Conservation (phyloP, 768 basidiomycete species). For the Pleurotus pulmonarius region DNA sequence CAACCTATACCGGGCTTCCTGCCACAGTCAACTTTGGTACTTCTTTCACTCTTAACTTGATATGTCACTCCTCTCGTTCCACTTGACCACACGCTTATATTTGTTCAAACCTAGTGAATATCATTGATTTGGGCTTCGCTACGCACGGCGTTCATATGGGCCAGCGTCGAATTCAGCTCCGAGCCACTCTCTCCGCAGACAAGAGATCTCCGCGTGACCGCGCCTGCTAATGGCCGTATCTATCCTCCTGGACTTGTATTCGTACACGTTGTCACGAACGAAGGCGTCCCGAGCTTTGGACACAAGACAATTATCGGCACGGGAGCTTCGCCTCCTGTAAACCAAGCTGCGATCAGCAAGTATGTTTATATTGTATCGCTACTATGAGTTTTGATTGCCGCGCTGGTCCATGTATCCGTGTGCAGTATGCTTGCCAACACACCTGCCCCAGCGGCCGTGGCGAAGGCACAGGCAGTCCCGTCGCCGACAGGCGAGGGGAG, state of each 20-base stretch:
- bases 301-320: conserved; percentile 32
- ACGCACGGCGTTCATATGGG: conserved; percentile 40
- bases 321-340: conserved; percentile 32
- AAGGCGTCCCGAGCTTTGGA: conserved; percentile 28
- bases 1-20: conserved; percentile 29
- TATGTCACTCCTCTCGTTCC: conserved; percentile 6
- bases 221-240: conserved; percentile 31
- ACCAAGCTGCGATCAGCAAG: conserved; percentile 4
- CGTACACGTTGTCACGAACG: conserved; percentile 29
- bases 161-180: conserved; percentile 31
- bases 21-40: conserved; percentile 32
- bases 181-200: conserved; percentile 25
- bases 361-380: not conserved
- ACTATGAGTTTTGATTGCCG: not conserved
- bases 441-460: not conserved
- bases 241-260: conserved; percentile 38
- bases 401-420: not conserved
- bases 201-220: conserved; percentile 29
- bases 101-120: conserved; percentile 22
- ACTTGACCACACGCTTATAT: not conserved
- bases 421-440: not conserved
- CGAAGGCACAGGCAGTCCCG: not conserved
- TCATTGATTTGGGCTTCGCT: conserved; percentile 39
- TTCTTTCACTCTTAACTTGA: conserved; percentile 29
- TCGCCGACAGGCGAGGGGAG: not conserved